Evolutionary conservation across 768 basidiomycete genomes (phyloP).

Genomic region (Tephrocybe sp.): DNA sequence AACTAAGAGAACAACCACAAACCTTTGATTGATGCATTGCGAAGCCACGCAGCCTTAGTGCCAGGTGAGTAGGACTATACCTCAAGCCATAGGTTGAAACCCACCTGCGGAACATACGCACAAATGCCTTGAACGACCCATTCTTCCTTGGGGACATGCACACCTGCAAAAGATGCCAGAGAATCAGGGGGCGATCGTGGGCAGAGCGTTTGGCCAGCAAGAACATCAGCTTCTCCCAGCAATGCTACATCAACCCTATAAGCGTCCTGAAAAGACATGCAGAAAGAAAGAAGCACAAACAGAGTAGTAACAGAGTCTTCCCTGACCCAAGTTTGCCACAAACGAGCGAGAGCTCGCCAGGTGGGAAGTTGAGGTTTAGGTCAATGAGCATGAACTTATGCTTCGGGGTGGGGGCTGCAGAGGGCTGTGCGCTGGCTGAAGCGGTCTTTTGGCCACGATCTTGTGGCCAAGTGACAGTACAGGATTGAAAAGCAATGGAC

Average conservation of each 20-base stretch:
- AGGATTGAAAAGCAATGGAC: constrained; percentile 73
- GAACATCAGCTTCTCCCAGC: constrained; percentile 83
- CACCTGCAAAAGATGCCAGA: constrained; percentile 56
- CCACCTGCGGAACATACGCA: constrained; percentile 82
- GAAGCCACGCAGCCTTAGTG: constrained; percentile 58
- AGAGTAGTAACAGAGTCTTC: constrained; percentile 79
- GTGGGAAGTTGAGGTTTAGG: constrained; percentile 73
- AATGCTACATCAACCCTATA: constrained; percentile 44
- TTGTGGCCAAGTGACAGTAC: constrained; percentile 89
- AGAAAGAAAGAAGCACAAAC: constrained; percentile 29
- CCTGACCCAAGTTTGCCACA: constrained; percentile 90
- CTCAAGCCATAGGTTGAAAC: constrained; percentile 5
- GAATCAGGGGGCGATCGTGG: constrained; percentile 84
- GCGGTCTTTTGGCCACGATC: constrained; percentile 46
- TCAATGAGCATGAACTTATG: constrained; percentile 81
- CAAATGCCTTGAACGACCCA: constrained; percentile 81
- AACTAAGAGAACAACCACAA: neutral
- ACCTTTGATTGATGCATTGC: constrained; percentile 66
- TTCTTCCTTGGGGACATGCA: constrained; percentile 43
- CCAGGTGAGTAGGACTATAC: constrained; percentile 14
- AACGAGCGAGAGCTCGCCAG: constrained; percentile 74
- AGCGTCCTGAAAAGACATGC: constrained; percentile 1
- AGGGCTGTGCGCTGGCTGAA: constrained; percentile 41
- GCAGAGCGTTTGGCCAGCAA: constrained; percentile 77
- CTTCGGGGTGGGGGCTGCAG: constrained; percentile 67